A percentile compares a stretch with the other conserved stretches of the same genome.
Conservation (phyloP, 2,329 filamentous ascomycete species). For the Leptographium galeiforme region DNA sequence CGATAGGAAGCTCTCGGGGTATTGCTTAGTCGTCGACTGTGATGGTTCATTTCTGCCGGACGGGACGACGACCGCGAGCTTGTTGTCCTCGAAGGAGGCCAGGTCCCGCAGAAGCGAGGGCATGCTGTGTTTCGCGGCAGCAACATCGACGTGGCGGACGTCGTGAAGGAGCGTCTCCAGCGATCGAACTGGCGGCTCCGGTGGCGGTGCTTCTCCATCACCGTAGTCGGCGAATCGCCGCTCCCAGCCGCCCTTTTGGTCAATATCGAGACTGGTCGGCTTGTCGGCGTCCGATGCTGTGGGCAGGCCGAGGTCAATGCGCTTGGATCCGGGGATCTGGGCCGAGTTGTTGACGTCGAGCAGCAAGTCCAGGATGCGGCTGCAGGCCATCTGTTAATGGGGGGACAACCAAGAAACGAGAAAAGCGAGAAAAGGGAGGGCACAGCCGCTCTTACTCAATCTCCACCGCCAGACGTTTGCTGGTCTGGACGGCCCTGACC, state of each 20-base stretch:
- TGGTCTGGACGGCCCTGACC: constrained; percentile 65
- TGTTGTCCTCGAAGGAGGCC: constrained; percentile 22
- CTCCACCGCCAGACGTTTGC: constrained; percentile 74
- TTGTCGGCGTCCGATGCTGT: constrained; percentile 29
- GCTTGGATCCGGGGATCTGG: constrained; percentile 61
- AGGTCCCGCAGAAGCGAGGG: constrained; percentile 41
- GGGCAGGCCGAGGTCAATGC: constrained; percentile 52
- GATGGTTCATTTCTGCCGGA: constrained; percentile 3
- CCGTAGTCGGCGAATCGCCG: constrained; percentile 66
- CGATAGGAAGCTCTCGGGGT: constrained; percentile 53
- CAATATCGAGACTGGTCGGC: constrained; percentile 62
- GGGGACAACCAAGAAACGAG: not conserved
- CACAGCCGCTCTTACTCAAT: constrained; percentile 58
- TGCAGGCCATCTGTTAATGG: constrained; percentile 24
- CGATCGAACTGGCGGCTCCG: constrained; percentile 33
- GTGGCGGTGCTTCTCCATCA: constrained; percentile 65
- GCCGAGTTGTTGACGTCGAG: constrained; percentile 78
- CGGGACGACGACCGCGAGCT: constrained; percentile 10
- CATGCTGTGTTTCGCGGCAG: constrained; percentile 47
- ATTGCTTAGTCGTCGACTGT: constrained; percentile 6
- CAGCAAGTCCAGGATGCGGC: constrained; percentile 77
- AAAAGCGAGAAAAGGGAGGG: too few species aligned
- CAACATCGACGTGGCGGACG: constrained; percentile 37
- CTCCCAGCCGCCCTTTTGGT: constrained; percentile 44
- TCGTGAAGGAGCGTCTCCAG: constrained; percentile 36